phyloP scores from a whole-genome alignment of 352 stramenopile genomes.

The Lagenidium giganteum region DNA sequence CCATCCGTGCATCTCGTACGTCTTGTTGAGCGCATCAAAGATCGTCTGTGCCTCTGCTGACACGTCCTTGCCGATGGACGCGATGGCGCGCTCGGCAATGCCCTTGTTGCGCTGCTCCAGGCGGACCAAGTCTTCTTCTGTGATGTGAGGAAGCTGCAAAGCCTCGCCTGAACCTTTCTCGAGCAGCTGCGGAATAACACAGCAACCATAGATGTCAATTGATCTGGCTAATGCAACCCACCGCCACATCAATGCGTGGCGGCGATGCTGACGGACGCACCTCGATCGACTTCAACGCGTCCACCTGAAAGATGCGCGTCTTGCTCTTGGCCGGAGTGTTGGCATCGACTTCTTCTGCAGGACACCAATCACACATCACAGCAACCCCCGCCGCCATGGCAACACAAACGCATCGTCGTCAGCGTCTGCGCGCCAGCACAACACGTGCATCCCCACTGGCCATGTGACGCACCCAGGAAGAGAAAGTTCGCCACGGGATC shows the following conservation, averaged over 20 bases:
- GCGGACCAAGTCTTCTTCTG: constrained; percentile 64
- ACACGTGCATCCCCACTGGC: not conserved
- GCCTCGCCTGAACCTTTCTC: constrained; percentile 39
- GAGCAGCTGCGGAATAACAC: constrained; percentile 26
- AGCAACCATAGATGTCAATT: too few species aligned
- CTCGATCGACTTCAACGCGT: constrained; percentile 63
- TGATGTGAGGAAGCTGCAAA: constrained; percentile 43
- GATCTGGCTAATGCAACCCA: too few species aligned
- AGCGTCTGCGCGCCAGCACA: not conserved
- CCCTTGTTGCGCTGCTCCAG: constrained; percentile 75
- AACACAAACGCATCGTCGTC: not conserved
- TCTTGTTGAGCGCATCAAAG: constrained; percentile 89
- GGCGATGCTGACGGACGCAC: constrained; percentile 17
- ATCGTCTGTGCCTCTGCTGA: constrained; percentile 63
- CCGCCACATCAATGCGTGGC: too few species aligned
- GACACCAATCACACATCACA: not conserved
- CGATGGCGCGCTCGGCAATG: constrained; percentile 58
- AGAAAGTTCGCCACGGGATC: constrained; percentile 77
- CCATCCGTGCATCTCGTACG: constrained; percentile 28
- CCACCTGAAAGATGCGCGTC: constrained; percentile 72
- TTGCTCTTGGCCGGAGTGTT: constrained; percentile 45
- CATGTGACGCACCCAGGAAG: constrained; percentile 45
- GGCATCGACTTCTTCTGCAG: constrained; percentile 45
- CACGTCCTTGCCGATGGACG: constrained; percentile 78
- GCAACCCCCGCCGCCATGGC: not conserved